Percentiles rank a stretch among this genome's conserved stretches.
These are phyloP conservation scores for Phytopythium sindhum DNA, from an alignment of 352 stramenopile species.

Conservation along the genomic window DNA sequence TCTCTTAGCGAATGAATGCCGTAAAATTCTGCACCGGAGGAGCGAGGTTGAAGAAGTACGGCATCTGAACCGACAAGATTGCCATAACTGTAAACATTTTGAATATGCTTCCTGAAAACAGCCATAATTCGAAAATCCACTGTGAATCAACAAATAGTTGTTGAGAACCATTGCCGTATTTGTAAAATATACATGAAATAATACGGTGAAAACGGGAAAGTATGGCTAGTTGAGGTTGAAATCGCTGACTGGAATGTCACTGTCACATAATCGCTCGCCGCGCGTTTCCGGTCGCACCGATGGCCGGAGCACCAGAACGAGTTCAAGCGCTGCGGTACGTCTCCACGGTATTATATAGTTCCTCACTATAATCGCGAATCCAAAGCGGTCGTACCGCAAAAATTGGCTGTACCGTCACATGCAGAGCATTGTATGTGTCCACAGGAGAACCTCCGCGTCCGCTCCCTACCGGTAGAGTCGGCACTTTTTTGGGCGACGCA, in stretches of 20 bases:
- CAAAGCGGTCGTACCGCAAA: background rate
- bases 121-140: background rate
- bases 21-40: background rate
- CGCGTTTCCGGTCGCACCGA: background rate
- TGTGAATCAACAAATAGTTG: background rate
- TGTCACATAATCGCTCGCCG: background rate
- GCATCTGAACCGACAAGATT: background rate
- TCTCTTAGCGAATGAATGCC: background rate
- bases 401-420: background rate
- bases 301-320: background rate
- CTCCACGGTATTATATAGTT: too few species aligned
- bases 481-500: too few species aligned
- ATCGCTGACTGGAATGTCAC: background rate
- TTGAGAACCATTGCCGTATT: background rate
- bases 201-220: background rate
- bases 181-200: too few species aligned
- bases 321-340: background rate
- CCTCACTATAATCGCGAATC: background rate
- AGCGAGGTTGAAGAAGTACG: background rate
- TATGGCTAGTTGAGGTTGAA: background rate
- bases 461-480: too few species aligned
- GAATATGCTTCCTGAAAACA: background rate
- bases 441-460: too few species aligned
- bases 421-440: background rate
- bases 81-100: background rate